Conservation (phyloP, 306 rosid species). For the Aeschynomene evenia region DNA sequence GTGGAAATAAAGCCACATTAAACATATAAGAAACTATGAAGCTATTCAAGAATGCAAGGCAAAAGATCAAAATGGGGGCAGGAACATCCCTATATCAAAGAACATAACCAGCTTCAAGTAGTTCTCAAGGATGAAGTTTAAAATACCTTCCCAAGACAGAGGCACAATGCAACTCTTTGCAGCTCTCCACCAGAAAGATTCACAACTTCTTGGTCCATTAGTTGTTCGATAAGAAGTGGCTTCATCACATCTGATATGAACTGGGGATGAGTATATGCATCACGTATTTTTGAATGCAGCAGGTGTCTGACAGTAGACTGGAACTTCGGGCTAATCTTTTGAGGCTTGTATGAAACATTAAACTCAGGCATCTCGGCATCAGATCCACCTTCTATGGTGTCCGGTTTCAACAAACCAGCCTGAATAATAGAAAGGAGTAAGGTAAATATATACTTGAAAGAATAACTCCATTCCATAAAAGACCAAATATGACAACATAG, state of each 20-base stretch:
- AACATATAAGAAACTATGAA: neutral
- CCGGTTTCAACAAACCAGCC: slow-evolving; percentile 99
- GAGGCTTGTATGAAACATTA: slow-evolving; percentile 97
- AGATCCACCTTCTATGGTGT: slow-evolving; percentile 60
- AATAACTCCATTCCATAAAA: neutral
- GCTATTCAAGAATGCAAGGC: neutral
- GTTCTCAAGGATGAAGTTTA: slow-evolving; percentile 7
- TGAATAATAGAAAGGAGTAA: slow-evolving; percentile 35
- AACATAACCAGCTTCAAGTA: slow-evolving; percentile 7
- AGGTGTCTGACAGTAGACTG: slow-evolving; percentile 72
- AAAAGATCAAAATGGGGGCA: neutral
- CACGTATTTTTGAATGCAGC: slow-evolving; percentile 81
- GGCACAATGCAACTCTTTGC: slow-evolving; percentile 94
- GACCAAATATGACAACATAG: slow-evolving; percentile 14
- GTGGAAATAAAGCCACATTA: neutral
- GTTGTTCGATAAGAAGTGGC: slow-evolving; percentile 95
- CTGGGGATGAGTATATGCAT: slow-evolving; percentile 89
- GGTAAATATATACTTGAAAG: neutral
- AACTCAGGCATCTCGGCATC: slow-evolving; percentile 90
- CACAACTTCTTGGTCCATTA: slow-evolving; percentile 96
- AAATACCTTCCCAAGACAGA: slow-evolving; percentile 95
- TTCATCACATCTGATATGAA: slow-evolving; percentile 96
- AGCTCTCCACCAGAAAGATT: slow-evolving; percentile 99
- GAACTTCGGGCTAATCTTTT: slow-evolving; percentile 92
- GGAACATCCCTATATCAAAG: no score